These are phyloP conservation scores for Pistacia integerrima DNA, from an alignment of 345 rosid species.

Conservation along the genomic window DNA sequence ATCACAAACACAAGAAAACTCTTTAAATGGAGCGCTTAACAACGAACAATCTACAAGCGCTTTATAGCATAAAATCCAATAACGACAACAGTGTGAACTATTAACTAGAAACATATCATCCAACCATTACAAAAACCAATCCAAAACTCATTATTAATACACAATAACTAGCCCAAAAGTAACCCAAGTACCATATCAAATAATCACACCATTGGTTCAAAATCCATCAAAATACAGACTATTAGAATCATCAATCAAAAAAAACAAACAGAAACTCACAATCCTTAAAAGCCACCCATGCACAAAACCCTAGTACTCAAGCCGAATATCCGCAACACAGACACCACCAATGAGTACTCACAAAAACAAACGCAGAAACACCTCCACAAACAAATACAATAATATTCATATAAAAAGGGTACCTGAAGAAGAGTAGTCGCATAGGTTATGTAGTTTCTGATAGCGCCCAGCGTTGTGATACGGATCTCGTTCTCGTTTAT, in stretches of 20 bases:
- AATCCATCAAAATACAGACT: neutral
- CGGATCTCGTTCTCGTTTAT: conserved; percentile 95
- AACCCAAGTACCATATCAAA: neutral
- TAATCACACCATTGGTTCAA: neutral
- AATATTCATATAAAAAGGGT: neutral
- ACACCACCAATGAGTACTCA: neutral
- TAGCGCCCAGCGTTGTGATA: conserved; percentile 80
- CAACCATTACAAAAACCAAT: neutral
- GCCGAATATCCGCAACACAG: neutral
- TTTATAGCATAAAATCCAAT: neutral
- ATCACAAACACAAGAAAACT: too few relatives aligned
- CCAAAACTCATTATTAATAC: neutral
- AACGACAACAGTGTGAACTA: neutral
- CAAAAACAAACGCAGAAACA: neutral
- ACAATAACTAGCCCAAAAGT: neutral
- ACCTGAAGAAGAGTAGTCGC: conserved; percentile 88
- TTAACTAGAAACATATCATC: neutral
- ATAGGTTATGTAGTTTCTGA: conserved; percentile 86
- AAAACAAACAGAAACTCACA: neutral
- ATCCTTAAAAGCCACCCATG: neutral
- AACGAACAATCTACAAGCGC: neutral
- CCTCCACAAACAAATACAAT: neutral
- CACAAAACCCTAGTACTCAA: neutral
- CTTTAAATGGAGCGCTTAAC: neutral
- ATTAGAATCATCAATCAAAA: neutral